Base-by-base conservation (phyloP, 1,284 basidiomycete genomes). In the Cryptococcus sp. region DNA sequence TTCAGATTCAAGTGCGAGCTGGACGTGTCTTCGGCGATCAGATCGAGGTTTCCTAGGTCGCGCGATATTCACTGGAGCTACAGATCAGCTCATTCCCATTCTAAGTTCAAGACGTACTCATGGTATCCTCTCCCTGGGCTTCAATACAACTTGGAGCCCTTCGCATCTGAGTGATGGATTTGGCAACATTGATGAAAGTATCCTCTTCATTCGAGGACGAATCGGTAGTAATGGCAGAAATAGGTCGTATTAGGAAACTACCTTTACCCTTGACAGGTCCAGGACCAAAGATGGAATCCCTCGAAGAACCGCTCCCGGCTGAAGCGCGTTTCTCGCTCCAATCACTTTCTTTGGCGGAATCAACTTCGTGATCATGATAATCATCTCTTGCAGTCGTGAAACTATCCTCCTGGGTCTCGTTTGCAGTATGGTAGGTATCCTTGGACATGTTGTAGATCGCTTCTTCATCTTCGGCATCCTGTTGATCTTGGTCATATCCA, bases 321-420 rank as follows among this genome's bases (percentile, higher is more conserved):
- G 68, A 70, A 4, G 63, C 41, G 0, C 65, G 66, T 28, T 66
- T 32, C n/a, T 61, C 59, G 52, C 60, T 56, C 53, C 69, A 69
- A 16, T 47, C 22, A 3, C 32, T 9, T 9, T 53, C 45, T 5
- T 41, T 40, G n/a, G 32, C 22, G 4, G 50, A 28, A 18, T 43
- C 41, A 7, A 48, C 44, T 24, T 54, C 53, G 13, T 45, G 46
- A 37, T 83, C 85, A 59, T 88, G 89, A 44, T 88, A 77, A 0
- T 82, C 85, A 45, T 85, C 84, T 78, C 62, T 60, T 0, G 85
- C 86, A 61, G 86, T 84, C 16, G 80, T 77, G 39, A 72, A 9
- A n/a, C 65, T 3, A 72, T 76, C 19, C 73, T 50, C 47, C 13
- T 42, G 48, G 16, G 44, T 41, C 22, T 49, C 42, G 16, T 25